Evolutionary conservation across 768 basidiomycete genomes (phyloP), one percentile per base, ranked within the genome.

Genomic region (Boletus speciosus): DNA sequence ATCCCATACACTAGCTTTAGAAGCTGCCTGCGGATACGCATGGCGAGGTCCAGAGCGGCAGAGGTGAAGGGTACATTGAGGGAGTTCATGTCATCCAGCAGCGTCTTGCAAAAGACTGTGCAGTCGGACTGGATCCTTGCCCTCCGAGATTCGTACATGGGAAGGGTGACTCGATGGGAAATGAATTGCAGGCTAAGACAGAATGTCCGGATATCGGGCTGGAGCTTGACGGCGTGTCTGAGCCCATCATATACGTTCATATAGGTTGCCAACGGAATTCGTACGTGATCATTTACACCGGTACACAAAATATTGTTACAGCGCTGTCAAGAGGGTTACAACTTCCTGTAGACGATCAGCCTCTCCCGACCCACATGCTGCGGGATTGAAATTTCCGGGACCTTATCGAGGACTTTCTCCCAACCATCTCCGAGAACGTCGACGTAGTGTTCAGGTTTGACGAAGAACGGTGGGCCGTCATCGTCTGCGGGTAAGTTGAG

Each of bases 1-100:
- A 93, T 79, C 0, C 85, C 90, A 67, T 92, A 93, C 35, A 80
- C 82, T 61, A 80, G 72, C 59, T 79, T 83, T 74, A 91, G 71
- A 25, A 91, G 74, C 27, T 71, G 63, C 48, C 19, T 19, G 19
- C 19, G 19, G 57, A 93, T 79, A 19, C 88, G 83, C 41, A 86
- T 71, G 2, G 76, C 76, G 51, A 90, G 71, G 68, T 92, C 90
- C 57, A 90, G 74, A 58, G 82, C 83, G 52, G 76, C 73, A 12
- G 85, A 73, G 1, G 82, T 82, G 61, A 82, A 78, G 19, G 77
- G 75, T 21, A 86, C 71, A 3, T 68, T 53, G 49, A 69, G 66
- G 37, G 64, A 61, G 46, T 66, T 72, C 87, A 91, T 89, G 59
- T 86, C 84, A 16, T 67, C 58, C 58, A 89, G 67, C 43, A 90